These are phyloP conservation scores for Manihot esculenta DNA, from an alignment of 441 rosid genomes.

Conservation along the genomic window DNA sequence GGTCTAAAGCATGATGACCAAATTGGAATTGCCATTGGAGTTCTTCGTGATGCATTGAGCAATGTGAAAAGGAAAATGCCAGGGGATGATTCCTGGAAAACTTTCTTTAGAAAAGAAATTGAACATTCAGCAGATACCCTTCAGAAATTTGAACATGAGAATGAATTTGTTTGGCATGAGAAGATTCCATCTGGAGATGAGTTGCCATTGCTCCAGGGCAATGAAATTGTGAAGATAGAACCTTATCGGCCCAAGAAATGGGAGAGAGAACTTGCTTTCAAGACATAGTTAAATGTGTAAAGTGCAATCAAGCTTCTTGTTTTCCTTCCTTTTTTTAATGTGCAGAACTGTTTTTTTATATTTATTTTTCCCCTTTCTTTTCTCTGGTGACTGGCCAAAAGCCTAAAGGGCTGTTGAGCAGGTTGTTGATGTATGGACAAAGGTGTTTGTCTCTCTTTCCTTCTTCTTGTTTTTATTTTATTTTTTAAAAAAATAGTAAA, in stretches of 20 bases:
- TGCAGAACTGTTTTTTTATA: neutral
- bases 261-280: slow-evolving; percentile 55
- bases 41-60: slow-evolving; percentile 49
- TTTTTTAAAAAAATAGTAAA: no score
- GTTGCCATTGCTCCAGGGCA: slow-evolving; percentile 55
- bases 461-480: no score
- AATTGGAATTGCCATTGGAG: slow-evolving; percentile 58
- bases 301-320: neutral
- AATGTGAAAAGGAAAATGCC: slow-evolving; percentile 40
- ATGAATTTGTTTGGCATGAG: slow-evolving; percentile 56
- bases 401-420: neutral
- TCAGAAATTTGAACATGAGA: slow-evolving; percentile 54
- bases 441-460: no score
- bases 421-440: neutral
- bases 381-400: neutral
- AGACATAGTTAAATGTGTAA: slow-evolving; percentile 29
- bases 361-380: neutral
- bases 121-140: slow-evolving; percentile 38
- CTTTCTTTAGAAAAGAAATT: slow-evolving; percentile 41
- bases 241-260: slow-evolving; percentile 49
- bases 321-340: neutral
- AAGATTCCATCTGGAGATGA: slow-evolving; percentile 47
- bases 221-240: slow-evolving; percentile 51
- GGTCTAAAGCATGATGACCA: slow-evolving; percentile 38
- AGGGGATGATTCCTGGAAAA: slow-evolving; percentile 53